A percentile compares a stretch with the other conserved stretches of the same genome.
These are phyloP conservation scores for Thamnidium elegans DNA, from an alignment of 192 early-diverging fungal species.

Conservation along the genomic window DNA sequence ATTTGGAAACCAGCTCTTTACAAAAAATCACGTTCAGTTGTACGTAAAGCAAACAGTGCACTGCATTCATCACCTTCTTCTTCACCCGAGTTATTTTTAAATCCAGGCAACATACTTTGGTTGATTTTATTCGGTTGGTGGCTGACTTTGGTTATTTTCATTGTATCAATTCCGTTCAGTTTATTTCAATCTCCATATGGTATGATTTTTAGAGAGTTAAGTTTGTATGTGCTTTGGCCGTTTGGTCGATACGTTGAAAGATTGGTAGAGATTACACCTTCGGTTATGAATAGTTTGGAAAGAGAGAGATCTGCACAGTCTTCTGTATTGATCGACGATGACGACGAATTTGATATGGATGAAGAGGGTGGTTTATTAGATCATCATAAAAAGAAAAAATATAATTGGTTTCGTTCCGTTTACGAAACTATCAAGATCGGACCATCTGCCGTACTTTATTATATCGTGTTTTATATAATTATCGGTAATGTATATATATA, in stretches of 20 bases:
- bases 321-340: constrained; percentile 8
- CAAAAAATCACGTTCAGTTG: constrained; percentile 87
- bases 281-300: constrained; percentile 6
- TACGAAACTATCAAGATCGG: constrained; percentile 33
- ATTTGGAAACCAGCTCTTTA: constrained; percentile 99
- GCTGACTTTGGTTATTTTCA: constrained; percentile 66
- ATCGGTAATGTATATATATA: constrained; percentile 39
- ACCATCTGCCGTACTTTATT: constrained; percentile 47
- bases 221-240: constrained; percentile 90
- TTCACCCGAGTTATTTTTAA: constrained; percentile 60
- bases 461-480: constrained; percentile 44
- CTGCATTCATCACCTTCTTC: constrained; percentile 73
- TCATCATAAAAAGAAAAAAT: constrained; percentile 12
- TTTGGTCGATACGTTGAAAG: constrained; percentile 93
- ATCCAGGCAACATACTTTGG: constrained; percentile 87
- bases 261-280: constrained; percentile 33
- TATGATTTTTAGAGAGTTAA: constrained; percentile 70
- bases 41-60: constrained; percentile 73
- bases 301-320: neutral
- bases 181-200: constrained; percentile 54
- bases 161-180: constrained; percentile 62
- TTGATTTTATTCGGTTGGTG: constrained; percentile 87
- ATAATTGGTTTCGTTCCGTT: constrained; percentile 6
- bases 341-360: neutral
- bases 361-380: constrained; percentile 6